phyloP scores from a whole-genome alignment of 1,284 basidiomycete species.

The Tylopilus sp. region DNA sequence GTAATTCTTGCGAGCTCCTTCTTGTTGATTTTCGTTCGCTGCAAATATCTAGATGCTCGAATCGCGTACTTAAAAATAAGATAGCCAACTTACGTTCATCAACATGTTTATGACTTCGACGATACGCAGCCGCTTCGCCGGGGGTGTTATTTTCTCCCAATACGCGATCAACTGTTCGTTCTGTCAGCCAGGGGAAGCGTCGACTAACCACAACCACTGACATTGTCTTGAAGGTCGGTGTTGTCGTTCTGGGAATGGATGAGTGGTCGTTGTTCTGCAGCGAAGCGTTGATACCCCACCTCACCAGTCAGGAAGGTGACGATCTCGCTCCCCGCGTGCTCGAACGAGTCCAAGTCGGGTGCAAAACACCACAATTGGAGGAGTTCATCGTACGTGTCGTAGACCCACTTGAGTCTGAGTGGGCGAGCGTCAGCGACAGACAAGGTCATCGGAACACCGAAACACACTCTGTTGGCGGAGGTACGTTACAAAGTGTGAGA shows the following conservation, averaged over 20 bases:
- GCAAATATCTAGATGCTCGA: background rate
- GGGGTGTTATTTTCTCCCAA: constrained; percentile 57
- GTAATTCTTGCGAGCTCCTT: constrained; percentile 49
- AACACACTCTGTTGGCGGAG: constrained; percentile 62
- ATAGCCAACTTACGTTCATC: constrained; percentile 48
- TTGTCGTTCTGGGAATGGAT: constrained; percentile 43
- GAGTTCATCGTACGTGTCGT: constrained; percentile 59
- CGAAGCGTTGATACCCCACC: constrained; percentile 14
- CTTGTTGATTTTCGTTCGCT: constrained; percentile 53
- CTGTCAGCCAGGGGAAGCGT: constrained; percentile 14
- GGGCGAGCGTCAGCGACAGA: constrained; percentile 4
- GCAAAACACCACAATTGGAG: constrained; percentile 61
- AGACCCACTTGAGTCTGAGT: constrained; percentile 52
- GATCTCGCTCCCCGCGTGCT: constrained; percentile 59
- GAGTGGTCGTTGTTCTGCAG: background rate
- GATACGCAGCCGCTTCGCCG: constrained; percentile 47
- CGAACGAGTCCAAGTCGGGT: constrained; percentile 62
- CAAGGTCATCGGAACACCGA: background rate
- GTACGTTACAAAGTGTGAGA: constrained; percentile 64
- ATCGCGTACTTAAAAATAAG: background rate
- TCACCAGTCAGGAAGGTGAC: constrained; percentile 55
- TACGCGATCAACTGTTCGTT: constrained; percentile 52
- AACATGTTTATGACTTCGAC: constrained; percentile 53
- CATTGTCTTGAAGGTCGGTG: constrained; percentile 56
- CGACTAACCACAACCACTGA: constrained; percentile 13